These are phyloP conservation scores for Tolypocladium nubicola DNA, from an alignment of 2,329 filamentous ascomycete species.

Conservation along the genomic window DNA sequence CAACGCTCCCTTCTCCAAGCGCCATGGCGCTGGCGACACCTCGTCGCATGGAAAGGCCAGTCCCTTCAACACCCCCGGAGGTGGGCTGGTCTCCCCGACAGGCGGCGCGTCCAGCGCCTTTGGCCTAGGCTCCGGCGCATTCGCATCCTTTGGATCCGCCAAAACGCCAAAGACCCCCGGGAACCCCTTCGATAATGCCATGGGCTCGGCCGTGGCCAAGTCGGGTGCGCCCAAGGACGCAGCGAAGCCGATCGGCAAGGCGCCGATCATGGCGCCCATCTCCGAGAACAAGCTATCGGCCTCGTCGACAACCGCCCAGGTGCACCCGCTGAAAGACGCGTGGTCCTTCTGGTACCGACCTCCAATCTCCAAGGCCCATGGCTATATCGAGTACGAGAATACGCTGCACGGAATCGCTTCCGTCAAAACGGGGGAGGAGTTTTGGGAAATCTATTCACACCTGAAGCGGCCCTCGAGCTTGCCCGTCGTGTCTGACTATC, in stretches of 20 bases:
- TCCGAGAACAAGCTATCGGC: conserved; percentile 25
- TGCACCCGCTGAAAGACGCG: conserved; percentile 60
- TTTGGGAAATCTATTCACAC: conserved; percentile 82
- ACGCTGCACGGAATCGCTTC: conserved; percentile 79
- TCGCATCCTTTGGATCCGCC: conserved; percentile 72
- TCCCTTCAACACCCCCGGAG: conserved; percentile 66
- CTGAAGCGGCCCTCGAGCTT: conserved; percentile 80
- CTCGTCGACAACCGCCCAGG: conserved; percentile 31
- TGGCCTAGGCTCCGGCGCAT: conserved; percentile 86
- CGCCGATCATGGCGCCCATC: conserved; percentile 32
- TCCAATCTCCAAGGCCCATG: conserved; percentile 89
- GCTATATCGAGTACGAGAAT: conserved; percentile 85
- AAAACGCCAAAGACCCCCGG: conserved; percentile 84
- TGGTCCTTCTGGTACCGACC: conserved; percentile 98
- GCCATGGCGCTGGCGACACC: conserved; percentile 59
- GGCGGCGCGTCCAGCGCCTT: conserved; percentile 78
- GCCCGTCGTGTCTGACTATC: conserved; percentile 91
- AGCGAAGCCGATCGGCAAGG: conserved; percentile 17
- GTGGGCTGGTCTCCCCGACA: conserved; percentile 29
- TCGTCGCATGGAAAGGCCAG: conserved; percentile 68
- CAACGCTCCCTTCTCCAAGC: conserved; percentile 55
- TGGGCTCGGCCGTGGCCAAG: conserved; percentile 32
- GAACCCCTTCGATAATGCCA: conserved; percentile 67
- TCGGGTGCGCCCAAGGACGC: conserved; percentile 18
- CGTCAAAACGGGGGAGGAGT: conserved; percentile 76